phyloP scores from a whole-genome alignment of 2,329 filamentous ascomycete genomes.

The Dactylellina haptotyla region DNA sequence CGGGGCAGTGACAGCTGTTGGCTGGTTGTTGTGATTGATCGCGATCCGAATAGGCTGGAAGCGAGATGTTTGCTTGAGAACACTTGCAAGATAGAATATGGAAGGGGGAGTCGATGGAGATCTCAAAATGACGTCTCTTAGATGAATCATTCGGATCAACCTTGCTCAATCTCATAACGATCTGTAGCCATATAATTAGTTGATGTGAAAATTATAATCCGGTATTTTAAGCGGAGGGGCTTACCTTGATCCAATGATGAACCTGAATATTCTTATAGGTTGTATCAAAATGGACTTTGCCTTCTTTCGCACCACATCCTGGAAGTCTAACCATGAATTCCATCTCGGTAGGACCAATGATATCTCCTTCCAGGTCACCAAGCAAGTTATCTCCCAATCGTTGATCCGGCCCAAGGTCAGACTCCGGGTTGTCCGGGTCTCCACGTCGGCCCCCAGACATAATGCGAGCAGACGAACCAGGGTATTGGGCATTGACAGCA shows the following conservation, averaged over 20 bases:
- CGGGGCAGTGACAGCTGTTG: slow-evolving; percentile 60
- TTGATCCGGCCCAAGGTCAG: slow-evolving; percentile 36
- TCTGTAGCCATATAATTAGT: slow-evolving; percentile 65
- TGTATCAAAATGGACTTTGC: slow-evolving; percentile 85
- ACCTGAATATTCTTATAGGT: slow-evolving; percentile 95
- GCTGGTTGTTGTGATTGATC: slow-evolving; percentile 62
- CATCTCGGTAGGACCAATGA: slow-evolving; percentile 88
- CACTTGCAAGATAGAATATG: slow-evolving; percentile 92
- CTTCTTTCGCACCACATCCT: slow-evolving; percentile 85
- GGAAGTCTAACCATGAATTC: slow-evolving; percentile 93
- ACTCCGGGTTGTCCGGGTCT: slow-evolving; percentile 59
- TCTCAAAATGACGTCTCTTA: slow-evolving; percentile 90
- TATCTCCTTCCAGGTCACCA: slow-evolving; percentile 81
- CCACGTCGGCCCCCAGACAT: slow-evolving; percentile 78
- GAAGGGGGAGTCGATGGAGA: slow-evolving; percentile 94
- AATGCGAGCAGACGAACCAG: slow-evolving; percentile 78
- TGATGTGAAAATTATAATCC: neutral
- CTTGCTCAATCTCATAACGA: slow-evolving; percentile 90
- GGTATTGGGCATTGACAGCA: slow-evolving; percentile 76
- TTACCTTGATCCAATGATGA: slow-evolving; percentile 94
- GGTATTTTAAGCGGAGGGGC: slow-evolving; percentile 59
- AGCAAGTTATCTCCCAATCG: slow-evolving; percentile 72
- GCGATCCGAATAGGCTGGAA: slow-evolving; percentile 80
- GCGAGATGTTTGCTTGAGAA: slow-evolving; percentile 86
- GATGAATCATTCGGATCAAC: slow-evolving; percentile 79